These are phyloP conservation scores for Mitragyna speciosa DNA, from an alignment of 257 asterid genomes.

Conservation along the genomic window DNA sequence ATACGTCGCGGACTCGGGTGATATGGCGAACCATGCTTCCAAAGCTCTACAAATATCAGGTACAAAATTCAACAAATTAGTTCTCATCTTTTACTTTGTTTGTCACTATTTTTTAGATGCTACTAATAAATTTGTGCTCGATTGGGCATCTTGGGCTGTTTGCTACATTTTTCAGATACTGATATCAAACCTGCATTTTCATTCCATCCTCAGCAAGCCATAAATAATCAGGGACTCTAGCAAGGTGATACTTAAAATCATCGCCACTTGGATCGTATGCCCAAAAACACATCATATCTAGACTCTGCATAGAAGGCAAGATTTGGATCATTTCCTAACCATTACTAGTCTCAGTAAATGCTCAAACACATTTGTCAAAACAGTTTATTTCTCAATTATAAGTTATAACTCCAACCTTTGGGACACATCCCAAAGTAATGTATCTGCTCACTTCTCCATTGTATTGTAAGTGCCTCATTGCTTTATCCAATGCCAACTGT, in stretches of 20 bases:
- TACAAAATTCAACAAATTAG: not conserved
- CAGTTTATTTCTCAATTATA: not conserved
- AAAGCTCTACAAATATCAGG: conserved; percentile 43
- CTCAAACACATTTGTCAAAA: no score
- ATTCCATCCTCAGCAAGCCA: no score
- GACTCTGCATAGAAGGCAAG: conserved; percentile 36
- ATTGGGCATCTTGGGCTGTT: not conserved
- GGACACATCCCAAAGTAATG: conserved; percentile 59
- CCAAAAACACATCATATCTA: conserved; percentile 89
- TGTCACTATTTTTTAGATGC: not conserved
- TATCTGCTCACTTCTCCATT: conserved; percentile 61
- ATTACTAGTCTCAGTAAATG: not conserved
- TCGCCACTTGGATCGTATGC: conserved; percentile 69
- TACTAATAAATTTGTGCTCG: not conserved
- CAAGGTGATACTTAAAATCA: conserved; percentile 68
- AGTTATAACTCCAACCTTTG: conserved; percentile 34
- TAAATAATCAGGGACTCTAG: conserved; percentile 74
- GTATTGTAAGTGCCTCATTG: conserved; percentile 61
- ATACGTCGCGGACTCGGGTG: no score
- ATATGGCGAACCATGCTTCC: no score
- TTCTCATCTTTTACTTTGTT: not conserved
- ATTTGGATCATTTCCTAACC: no score
- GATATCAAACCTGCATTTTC: conserved; percentile 61
- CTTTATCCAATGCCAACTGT: conserved; percentile 50
- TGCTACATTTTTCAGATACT: no score